A percentile compares a stretch with the other conserved stretches of the same genome.
phyloP scores from a whole-genome alignment of 495 filamentous ascomycete species.

The Neurospora sp. region DNA sequence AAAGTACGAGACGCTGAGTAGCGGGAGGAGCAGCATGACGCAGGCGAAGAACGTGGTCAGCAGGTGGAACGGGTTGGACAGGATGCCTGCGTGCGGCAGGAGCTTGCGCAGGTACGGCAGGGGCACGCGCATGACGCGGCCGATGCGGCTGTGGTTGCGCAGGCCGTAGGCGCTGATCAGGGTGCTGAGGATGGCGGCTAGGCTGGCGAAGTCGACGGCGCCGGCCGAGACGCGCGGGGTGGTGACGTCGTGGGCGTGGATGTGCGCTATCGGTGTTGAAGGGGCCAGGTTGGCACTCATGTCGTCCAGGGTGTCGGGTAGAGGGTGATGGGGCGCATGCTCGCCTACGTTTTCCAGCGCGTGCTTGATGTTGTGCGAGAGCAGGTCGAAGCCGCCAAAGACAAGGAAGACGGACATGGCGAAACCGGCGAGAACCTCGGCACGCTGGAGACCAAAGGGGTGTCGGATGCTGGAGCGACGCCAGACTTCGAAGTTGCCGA shows the following conservation, averaged over 20 bases:
- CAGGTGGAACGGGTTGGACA: conserved; percentile 89
- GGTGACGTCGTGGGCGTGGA: conserved; percentile 25
- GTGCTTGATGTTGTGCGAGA: conserved; percentile 87
- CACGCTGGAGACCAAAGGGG: conserved; percentile 83
- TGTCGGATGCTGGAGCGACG: conserved; percentile 83
- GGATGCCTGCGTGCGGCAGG: conserved; percentile 47
- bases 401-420: conserved; percentile 89
- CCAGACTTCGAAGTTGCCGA: conserved; percentile 96
- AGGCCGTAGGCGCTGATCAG: conserved; percentile 77
- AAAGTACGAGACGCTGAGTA: conserved; percentile 65
- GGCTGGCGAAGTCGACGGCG: conserved; percentile 67
- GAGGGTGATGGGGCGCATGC: conserved; percentile 56
- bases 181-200: conserved; percentile 81
- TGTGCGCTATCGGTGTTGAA: background rate
- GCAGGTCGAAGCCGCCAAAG: conserved; percentile 92
- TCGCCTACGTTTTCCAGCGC: conserved; percentile 51
- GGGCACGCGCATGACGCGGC: conserved; percentile 65
- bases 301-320: conserved; percentile 39
- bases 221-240: conserved; percentile 39
- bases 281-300: background rate
- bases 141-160: conserved; percentile 89
- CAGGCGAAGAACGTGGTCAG: conserved; percentile 77
- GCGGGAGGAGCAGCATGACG: conserved; percentile 71
- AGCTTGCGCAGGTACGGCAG: conserved; percentile 55
- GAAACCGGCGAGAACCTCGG: conserved; percentile 92